These are phyloP conservation scores for Corymbia calophylla DNA, from an alignment of 441 rosid genomes.

Conservation along the genomic window DNA sequence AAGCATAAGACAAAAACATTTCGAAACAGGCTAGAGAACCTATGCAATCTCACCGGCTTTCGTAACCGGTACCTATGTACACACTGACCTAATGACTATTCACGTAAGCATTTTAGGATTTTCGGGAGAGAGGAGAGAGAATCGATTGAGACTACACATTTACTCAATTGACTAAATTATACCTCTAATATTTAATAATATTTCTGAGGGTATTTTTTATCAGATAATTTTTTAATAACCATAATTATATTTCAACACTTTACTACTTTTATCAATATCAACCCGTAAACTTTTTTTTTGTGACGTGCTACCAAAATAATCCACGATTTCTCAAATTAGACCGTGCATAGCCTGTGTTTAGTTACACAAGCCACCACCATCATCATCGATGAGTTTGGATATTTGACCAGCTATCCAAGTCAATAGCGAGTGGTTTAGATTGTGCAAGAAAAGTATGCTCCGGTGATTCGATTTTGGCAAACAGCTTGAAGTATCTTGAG, in stretches of 20 bases:
- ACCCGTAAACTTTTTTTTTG: background rate
- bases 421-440: background rate
- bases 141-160: background rate
- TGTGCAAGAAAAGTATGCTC: background rate
- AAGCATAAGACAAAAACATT: background rate
- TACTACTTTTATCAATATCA: background rate
- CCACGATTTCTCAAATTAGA: background rate
- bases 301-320: background rate
- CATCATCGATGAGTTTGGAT: background rate
- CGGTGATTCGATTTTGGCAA: background rate
- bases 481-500: background rate
- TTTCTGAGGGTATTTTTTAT: background rate
- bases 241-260: background rate
- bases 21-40: background rate
- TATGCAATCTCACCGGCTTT: background rate
- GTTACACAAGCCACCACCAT: background rate
- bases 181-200: background rate
- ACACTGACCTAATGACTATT: background rate
- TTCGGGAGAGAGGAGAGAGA: background rate
- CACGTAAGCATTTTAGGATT: background rate
- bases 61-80: background rate
- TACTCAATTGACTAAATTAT: background rate
- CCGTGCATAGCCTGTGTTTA: background rate
- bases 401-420: background rate
- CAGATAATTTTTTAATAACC: background rate